phyloP scores from a whole-genome alignment of 192 early-diverging fungal species.

The Backusella morwellensis region DNA sequence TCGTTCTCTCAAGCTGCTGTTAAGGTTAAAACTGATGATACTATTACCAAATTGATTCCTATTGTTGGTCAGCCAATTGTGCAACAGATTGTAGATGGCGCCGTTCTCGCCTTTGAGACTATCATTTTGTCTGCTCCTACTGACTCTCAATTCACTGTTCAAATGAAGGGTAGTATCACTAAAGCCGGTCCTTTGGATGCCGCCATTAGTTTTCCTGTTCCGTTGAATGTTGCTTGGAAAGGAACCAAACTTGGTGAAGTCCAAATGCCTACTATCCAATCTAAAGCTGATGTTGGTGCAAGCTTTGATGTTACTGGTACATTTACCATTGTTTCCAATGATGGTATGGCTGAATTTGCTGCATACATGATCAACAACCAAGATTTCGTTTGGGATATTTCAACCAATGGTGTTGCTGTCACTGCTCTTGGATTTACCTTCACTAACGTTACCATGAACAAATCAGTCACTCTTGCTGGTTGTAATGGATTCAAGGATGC shows the following conservation, averaged over 20 bases:
- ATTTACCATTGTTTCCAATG: constrained; percentile 39
- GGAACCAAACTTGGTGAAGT: constrained; percentile 44
- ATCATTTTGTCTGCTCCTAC: constrained; percentile 38
- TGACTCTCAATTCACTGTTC: constrained; percentile 39
- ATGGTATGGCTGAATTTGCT: constrained; percentile 46
- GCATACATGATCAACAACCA: constrained; percentile 48
- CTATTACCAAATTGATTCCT: constrained; percentile 48
- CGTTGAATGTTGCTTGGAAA: constrained; percentile 38
- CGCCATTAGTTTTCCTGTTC: constrained; percentile 42
- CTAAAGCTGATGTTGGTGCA: constrained; percentile 48
- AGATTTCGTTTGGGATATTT: constrained; percentile 49
- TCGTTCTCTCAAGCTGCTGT: constrained; percentile 39
- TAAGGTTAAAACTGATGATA: constrained; percentile 42
- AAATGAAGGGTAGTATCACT: constrained; percentile 42
- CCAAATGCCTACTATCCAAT: constrained; percentile 40
- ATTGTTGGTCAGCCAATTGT: constrained; percentile 57
- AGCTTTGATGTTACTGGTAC: constrained; percentile 38
- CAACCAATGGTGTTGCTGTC: constrained; percentile 44
- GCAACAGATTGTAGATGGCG: constrained; percentile 45
- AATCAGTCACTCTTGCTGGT: constrained; percentile 47
- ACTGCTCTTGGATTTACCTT: constrained; percentile 52
- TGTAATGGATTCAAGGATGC: constrained; percentile 41
- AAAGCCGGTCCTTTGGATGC: constrained; percentile 52
- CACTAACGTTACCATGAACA: constrained; percentile 44
- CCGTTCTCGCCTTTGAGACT: constrained; percentile 36